A percentile compares a stretch with the other conserved stretches of the same genome.
Evolutionary conservation across 208 protist species (phyloP).

Genomic region (Leishmania aethiopica): DNA sequence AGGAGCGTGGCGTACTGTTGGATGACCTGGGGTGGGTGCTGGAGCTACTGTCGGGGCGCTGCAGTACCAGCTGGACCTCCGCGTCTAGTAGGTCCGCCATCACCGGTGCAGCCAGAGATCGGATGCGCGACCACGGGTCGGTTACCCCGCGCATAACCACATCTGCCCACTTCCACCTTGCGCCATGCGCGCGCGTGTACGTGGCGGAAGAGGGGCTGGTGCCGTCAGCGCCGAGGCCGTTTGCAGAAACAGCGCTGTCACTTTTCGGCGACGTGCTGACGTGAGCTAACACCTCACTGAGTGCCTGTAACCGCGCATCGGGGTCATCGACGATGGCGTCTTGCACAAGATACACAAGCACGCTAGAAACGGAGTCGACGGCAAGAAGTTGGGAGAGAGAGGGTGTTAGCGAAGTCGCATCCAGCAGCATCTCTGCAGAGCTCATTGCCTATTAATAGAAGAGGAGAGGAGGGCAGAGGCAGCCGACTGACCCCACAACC

Average conservation of each 20-base stretch:
- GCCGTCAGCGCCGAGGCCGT: not conserved
- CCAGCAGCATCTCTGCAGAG: not conserved
- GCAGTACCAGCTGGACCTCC: conserved; percentile 21
- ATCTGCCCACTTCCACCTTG: conserved; percentile 33
- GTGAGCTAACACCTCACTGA: conserved; percentile 18
- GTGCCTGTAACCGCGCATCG: conserved; percentile 22
- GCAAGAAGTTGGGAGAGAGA: conserved; percentile 19
- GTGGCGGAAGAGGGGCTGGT: not conserved
- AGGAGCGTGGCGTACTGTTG: not conserved
- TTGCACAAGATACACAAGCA: conserved; percentile 11
- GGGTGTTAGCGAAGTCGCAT: not conserved
- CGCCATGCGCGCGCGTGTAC: conserved; percentile 1
- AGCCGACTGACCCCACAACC: not conserved
- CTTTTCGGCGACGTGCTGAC: not conserved
- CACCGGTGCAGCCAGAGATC: conserved; percentile 22
- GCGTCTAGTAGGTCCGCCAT: conserved; percentile 33
- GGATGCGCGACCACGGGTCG: conserved; percentile 75
- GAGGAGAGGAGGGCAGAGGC: not conserved
- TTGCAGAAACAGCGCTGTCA: conserved; percentile 1
- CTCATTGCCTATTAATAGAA: not conserved
- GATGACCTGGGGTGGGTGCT: not conserved
- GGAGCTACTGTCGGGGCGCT: not conserved
- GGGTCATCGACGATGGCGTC: conserved; percentile 25
- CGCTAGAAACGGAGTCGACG: conserved; percentile 16
- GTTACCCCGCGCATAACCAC: conserved; percentile 65